Base-by-base conservation (phyloP, 306 rosid genomes). In the Begonia fuchsioides region DNA sequence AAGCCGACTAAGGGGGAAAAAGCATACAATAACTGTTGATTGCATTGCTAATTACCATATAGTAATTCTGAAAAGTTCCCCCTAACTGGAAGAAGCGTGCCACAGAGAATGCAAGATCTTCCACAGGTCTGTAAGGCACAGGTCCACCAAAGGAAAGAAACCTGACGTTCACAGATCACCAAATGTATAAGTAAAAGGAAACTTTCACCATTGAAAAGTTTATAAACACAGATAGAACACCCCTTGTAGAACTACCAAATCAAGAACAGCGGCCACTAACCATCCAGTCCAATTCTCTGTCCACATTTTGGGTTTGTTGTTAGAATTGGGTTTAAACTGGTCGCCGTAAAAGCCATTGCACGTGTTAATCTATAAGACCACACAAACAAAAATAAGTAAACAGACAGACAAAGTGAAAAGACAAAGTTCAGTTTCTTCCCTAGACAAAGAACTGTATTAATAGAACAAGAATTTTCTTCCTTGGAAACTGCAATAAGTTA, bases 201-300 rank as follows among this genome's bases (percentile, higher is more conserved):
- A 12, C 35, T 26, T 1, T 26, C 35, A 26, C 35, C 8, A 26
- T 26, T 26, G 35, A 26, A 26, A 26, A 26, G 5, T 26, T 26
- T 26, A 26, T 26, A 26, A 26, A 8, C 35, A 26, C 8, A 3
- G 35, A 26, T 3, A 26, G 5, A 26, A 26, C 35, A 26, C 35
- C 7, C 35, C 7, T 26, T 4, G 17, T 20, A 17, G 8, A 50
- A 59, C 20, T 9, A 1, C 17, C 45, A 45, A 40, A 41, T 41
- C n/a, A 47, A 32, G 16, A 10, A 45, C 17, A 12, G 26, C 17
- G 51, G 46, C 11, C 49, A 17, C 72, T 59, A 49, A 90, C 97
- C 97, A 90, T 74, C 97, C 95, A 54, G 59, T 72, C 82, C 82
- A 90, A 66, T 74, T 72, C 78, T 90, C 97, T 9, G 97, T 90